A percentile compares a stretch with the other conserved stretches of the same genome.
These are phyloP conservation scores for Lactarius quietus DNA, from an alignment of 768 basidiomycete genomes.

Conservation along the genomic window DNA sequence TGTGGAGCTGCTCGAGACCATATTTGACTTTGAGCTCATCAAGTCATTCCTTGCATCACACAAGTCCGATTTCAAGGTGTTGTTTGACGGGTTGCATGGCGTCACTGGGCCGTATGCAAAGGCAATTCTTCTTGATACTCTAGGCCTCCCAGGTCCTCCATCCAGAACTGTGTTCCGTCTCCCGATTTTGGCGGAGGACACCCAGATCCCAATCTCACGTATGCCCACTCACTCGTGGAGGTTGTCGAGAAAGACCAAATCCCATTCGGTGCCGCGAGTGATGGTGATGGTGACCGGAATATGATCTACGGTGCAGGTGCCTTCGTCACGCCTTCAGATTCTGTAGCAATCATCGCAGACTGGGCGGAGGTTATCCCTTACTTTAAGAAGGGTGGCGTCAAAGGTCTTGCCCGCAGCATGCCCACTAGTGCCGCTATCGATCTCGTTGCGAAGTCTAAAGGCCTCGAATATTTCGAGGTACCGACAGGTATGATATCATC, in stretches of 20 bases:
- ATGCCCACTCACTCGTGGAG: conserved; percentile 91
- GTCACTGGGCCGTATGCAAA: conserved; percentile 96
- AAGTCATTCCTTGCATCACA: conserved; percentile 78
- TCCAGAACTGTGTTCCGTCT: conserved; percentile 88
- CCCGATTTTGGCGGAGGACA: conserved; percentile 98
- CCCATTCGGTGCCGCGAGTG: conserved; percentile 92
- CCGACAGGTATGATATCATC: conserved; percentile 68
- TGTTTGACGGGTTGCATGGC: conserved; percentile 95
- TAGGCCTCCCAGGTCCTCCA: conserved; percentile 73
- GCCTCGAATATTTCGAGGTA: conserved; percentile 90
- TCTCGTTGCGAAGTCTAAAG: conserved; percentile 91
- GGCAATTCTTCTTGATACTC: conserved; percentile 78
- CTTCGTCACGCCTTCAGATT: conserved; percentile 97
- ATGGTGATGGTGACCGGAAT: conserved; percentile 97
- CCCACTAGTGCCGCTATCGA: conserved; percentile 97
- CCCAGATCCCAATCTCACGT: conserved; percentile 97
- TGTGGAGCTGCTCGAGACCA: conserved; percentile 71
- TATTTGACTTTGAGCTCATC: conserved; percentile 95
- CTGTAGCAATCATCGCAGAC: conserved; percentile 97
- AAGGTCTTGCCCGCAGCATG: conserved; percentile 96
- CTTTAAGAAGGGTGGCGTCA: conserved; percentile 87
- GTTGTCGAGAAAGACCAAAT: conserved; percentile 84
- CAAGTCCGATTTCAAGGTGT: conserved; percentile 67
- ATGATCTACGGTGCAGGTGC: conserved; percentile 99
- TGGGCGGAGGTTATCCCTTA: conserved; percentile 92